Percentiles rank a stretch among this genome's conserved stretches.
Conservation (phyloP, 116 monocot genomes). For the Dioscorea cayenensis region DNA sequence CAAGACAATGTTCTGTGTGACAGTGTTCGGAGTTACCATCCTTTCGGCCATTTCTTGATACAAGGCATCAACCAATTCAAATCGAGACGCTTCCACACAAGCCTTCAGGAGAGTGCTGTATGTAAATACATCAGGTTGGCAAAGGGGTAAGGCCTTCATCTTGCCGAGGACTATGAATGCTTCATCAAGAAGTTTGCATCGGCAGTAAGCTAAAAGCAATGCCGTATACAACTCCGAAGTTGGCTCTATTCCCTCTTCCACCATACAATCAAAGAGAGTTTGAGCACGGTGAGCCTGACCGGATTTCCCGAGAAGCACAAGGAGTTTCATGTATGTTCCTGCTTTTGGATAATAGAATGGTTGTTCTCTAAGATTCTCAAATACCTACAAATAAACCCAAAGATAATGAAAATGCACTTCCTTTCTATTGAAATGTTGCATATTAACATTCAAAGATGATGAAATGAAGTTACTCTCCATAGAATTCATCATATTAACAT, state of each 20-base stretch:
- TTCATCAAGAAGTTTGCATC: slow-evolving; percentile 57
- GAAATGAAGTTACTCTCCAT: not conserved
- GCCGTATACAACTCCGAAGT: slow-evolving; percentile 75
- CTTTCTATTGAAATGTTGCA: not conserved
- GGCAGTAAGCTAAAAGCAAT: slow-evolving; percentile 65
- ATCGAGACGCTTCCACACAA: slow-evolving; percentile 51
- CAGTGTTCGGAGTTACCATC: slow-evolving; percentile 59
- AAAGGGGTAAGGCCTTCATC: slow-evolving; percentile 68
- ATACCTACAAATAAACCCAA: slow-evolving; percentile 33
- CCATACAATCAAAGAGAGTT: slow-evolving; percentile 65
- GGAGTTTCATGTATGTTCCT: slow-evolving; percentile 87
- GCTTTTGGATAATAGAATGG: slow-evolving; percentile 85
- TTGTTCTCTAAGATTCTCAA: slow-evolving; percentile 73
- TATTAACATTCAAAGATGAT: not conserved
- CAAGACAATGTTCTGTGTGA: slow-evolving; percentile 80
- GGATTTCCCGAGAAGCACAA: slow-evolving; percentile 75
- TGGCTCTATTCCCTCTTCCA: slow-evolving; percentile 68
- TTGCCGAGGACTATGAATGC: slow-evolving; percentile 56
- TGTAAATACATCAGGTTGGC: slow-evolving; percentile 85
- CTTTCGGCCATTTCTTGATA: slow-evolving; percentile 79
- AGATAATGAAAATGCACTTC: not conserved
- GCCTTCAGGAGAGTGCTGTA: slow-evolving; percentile 80
- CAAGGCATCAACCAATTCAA: slow-evolving; percentile 68
- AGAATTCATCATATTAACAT: not conserved
- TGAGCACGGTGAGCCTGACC: slow-evolving; percentile 62